Base-by-base conservation (phyloP, 2,329 filamentous ascomycete species). In the Cytospora piceae region DNA sequence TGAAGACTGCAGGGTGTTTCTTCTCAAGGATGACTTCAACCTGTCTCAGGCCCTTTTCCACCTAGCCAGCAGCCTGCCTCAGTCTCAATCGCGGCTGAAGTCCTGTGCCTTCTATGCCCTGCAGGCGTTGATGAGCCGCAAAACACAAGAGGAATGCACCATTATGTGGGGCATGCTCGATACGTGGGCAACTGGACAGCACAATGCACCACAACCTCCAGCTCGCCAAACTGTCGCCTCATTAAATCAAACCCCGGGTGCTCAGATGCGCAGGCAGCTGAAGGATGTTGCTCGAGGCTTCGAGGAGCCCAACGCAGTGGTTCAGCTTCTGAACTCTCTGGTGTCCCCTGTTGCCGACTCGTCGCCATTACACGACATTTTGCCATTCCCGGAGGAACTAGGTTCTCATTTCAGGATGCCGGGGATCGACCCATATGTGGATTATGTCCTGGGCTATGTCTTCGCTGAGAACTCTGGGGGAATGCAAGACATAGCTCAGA, bases 341-440 rank as follows among this genome's bases (percentile, higher is more conserved):
- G 81, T 94, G 27, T 81, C 84, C 7, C 92, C 94, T 0, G 83
- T 88, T 15, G 78, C 81, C 0, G 86, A 85, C 52, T 83, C 87
- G 57, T 82, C 81, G 49, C 83, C 85, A 0, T 80, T 94, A 11
- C 89, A 90, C 69, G 91, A 98, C 73, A 83, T 82, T 1, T 80
- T 99, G 4, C 90, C 94, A 0, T 99, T 97, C 73, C 92, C 94
- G 0, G 94, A 97, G 75, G 88, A 86, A 51, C 82, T 99, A 11
- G 94, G 94, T 5, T 87, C 88, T 20, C 85, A 87, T 14, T 91
- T 90, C 71, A 88, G 95, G 61, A 81, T 81, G 71, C 88, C 93
- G 17, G 95, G 96, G 2, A 93, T 99, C 67, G 94, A 97, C 67
- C 88, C 91, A 1, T 99, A 97, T 72, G 84, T 98, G 64, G 96